Evolutionary conservation across 2,329 filamentous ascomycete species (phyloP).

Genomic region (Shiraia sp.): DNA sequence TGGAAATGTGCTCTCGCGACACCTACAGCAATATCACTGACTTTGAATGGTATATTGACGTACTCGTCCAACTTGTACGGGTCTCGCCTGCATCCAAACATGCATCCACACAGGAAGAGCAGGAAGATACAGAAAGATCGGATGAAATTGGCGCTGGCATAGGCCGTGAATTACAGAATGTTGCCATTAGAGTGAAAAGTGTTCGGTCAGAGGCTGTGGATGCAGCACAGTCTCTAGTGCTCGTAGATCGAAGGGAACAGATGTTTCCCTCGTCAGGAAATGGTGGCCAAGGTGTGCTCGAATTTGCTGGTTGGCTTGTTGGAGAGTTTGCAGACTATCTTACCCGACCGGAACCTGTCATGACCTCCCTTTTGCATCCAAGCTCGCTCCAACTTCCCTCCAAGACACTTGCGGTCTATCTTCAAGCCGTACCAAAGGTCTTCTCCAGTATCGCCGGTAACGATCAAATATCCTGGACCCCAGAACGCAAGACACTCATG

Average conservation of each 20-base stretch:
- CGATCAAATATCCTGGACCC: constrained; percentile 69
- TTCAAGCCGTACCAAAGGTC: constrained; percentile 86
- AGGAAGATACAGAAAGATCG: constrained; percentile 27
- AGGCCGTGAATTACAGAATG: constrained; percentile 83
- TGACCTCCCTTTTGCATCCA: constrained; percentile 74
- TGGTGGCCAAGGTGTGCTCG: constrained; percentile 66
- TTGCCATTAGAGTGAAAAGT: constrained; percentile 87
- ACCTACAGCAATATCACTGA: constrained; percentile 86
- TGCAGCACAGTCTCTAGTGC: constrained; percentile 76
- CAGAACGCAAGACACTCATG: constrained; percentile 72
- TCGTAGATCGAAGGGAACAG: constrained; percentile 64
- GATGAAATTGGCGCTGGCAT: constrained; percentile 68
- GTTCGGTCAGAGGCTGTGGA: constrained; percentile 79
- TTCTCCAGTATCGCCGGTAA: constrained; percentile 73
- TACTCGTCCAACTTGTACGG: constrained; percentile 82
- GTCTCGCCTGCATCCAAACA: constrained; percentile 59
- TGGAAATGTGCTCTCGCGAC: constrained; percentile 86
- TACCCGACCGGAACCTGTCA: constrained; percentile 68
- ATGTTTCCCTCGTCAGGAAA: constrained; percentile 57
- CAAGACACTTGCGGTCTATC: constrained; percentile 72
- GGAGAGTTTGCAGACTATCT: constrained; percentile 85
- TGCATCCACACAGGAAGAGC: constrained; percentile 25
- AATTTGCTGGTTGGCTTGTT: constrained; percentile 79
- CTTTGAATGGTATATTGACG: constrained; percentile 97
- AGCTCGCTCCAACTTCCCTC: constrained; percentile 62